Base-by-base conservation (phyloP, 2,329 filamentous ascomycete species). In the Pseudogymnoascus sp. region DNA sequence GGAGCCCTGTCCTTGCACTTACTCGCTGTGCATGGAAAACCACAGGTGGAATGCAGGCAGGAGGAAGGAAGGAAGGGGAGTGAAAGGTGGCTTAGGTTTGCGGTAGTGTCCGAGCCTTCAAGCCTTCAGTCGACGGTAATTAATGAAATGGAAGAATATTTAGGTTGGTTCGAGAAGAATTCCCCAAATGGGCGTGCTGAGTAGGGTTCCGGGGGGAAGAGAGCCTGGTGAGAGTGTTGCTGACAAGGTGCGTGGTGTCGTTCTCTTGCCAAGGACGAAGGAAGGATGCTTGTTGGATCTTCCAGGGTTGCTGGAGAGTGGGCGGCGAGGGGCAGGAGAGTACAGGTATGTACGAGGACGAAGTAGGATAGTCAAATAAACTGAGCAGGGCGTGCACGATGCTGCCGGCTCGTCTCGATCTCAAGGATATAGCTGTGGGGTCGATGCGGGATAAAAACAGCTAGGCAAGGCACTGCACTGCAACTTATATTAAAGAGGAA, bases 311-410 rank as follows among this genome's bases (percentile, higher is more conserved):
- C 17, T 42, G 17, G 39, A 25, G 39, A 44, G 41, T 44, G 41
- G 21, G 21, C 41, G 41, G 10, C 41, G 41, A 44, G 41, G 41
- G 41, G 41, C 17, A 44, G 41, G 41, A 44, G 41, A 44, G 41
- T 44, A 44, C 41, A 44, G 41, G 41, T 44, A 44, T 44, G 41
- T 44, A 44, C 41, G 41, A 44, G 41, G 41, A 44, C 41, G 41
- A 44, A 27, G 41, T 44, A 44, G 41, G 41, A 44, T 44, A 7
- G 41, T 25, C 17, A 27, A 21, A 25, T 44, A 44, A 44, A 25
- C 10, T 13, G 41, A 44, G 41, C 41, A 44, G 41, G 41, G 41
- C 41, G 41, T 44, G 41, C 41, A 44, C 41, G 41, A 44, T 44
- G 17, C 41, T 44, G 41, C 41, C 41, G 41, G 41, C 41, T 44